phyloP scores from a whole-genome alignment of 306 rosid genomes.

The Prosopis cineraria region DNA sequence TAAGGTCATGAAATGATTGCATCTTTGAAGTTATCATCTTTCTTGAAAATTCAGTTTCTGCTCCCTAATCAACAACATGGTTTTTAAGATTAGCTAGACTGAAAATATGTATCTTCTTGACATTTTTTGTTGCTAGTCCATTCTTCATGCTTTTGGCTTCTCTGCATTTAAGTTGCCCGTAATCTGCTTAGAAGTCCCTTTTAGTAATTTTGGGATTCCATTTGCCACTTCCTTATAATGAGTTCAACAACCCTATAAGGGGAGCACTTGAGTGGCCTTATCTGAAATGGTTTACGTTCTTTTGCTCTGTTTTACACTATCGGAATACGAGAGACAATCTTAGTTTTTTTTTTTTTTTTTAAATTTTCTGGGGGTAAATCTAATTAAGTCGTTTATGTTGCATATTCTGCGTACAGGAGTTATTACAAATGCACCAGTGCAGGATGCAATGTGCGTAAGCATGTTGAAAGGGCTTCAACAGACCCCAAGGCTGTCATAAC shows the following conservation, averaged over 20 bases:
- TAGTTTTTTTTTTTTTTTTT: not conserved
- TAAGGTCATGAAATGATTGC: not conserved
- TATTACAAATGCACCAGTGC: slow-evolving; percentile 73
- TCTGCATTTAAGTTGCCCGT: not conserved
- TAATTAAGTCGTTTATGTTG: slow-evolving; percentile 2
- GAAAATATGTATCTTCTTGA: not conserved
- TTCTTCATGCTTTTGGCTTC: slow-evolving; percentile 25
- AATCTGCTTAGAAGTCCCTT: not conserved
- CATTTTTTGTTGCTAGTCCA: slow-evolving; percentile 9
- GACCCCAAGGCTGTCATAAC: slow-evolving; percentile 76
- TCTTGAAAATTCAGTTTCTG: not conserved
- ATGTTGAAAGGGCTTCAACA: slow-evolving; percentile 76
- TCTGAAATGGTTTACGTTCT: not conserved
- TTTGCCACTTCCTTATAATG: slow-evolving; percentile 2
- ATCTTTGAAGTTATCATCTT: not conserved
- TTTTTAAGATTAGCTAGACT: not conserved
- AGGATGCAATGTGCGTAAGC: slow-evolving; percentile 80
- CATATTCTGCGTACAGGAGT: slow-evolving; percentile 53
- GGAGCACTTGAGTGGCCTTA: not conserved
- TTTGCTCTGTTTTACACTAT: not conserved
- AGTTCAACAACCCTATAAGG: not conserved
- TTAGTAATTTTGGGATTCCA: not conserved
- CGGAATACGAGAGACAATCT: not conserved
- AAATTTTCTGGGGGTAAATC: not conserved
- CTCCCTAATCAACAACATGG: not conserved